Evolutionary conservation across 2,329 filamentous ascomycete genomes (phyloP).

Genomic region (Polytolypa hystricis): DNA sequence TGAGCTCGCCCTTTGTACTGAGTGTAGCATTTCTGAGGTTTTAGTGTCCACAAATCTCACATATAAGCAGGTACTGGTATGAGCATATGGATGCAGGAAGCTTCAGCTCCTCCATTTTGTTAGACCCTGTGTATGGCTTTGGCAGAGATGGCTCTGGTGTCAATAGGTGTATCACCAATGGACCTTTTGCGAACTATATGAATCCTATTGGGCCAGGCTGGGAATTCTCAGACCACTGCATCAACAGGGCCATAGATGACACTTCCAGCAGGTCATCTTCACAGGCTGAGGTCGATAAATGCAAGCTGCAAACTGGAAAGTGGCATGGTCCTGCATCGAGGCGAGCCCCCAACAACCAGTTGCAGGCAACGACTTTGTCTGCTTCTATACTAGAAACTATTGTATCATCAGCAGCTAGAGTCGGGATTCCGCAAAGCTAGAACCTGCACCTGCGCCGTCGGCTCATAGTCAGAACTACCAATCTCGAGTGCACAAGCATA

Average conservation of each 20-base stretch:
- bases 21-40: neutral
- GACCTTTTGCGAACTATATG: conserved; percentile 1
- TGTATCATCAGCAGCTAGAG: neutral
- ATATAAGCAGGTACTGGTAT: conserved; percentile 3
- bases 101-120: neutral
- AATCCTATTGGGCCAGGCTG: conserved; percentile 2
- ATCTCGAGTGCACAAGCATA: too few species aligned
- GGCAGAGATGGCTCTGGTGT: neutral
- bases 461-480: too few species aligned
- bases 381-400: neutral
- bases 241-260: conserved; percentile 1
- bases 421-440: too few species aligned
- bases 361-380: too few species aligned
- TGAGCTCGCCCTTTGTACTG: conserved; percentile 1
- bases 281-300: conserved; percentile 1
- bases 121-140: conserved; percentile 3
- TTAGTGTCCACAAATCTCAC: neutral
- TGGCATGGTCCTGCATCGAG: conserved; percentile 1
- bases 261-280: neutral
- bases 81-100: conserved; percentile 3
- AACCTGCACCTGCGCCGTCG: too few species aligned
- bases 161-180: conserved; percentile 3
- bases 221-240: conserved; percentile 1
- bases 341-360: neutral
- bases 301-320: neutral